Evolutionary conservation across 2,329 filamentous ascomycete species (phyloP), one percentile per base, ranked within the genome.

Genomic region (Fusarium sp.): DNA sequence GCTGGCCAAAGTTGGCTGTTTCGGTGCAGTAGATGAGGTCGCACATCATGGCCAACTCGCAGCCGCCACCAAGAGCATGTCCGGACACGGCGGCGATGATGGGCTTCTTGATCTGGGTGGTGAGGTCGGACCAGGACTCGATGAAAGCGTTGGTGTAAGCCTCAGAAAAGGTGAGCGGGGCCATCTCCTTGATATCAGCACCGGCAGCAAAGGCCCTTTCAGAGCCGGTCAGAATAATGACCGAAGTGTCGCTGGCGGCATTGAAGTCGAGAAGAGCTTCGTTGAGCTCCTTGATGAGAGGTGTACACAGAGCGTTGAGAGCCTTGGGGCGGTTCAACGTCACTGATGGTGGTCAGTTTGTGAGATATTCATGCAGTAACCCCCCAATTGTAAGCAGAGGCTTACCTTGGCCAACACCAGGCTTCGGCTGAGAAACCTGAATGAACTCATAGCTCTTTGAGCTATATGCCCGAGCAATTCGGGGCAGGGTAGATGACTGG

Each of bases 121-220:
- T 93, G 56, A 98, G 90, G 72, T 93, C 89, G 7, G 95, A 98
- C 96, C 96, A 99, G 11, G 91, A 91, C 82, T 98, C 95, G 83
- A 99, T 98, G 84, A 99, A 99, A 81, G 97, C 94, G 76, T 87
- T 91, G 57, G 91, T 93, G 86, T 98, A 98, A 42, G 96, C 96
- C 74, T 92, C 87, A 72, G 93, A 90, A 85, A 99, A 99, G 64
- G 92, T 95, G 42, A 98, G 90, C 70, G 94, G 92, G 34, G 94
- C 93, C 96, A 99, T 99, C 85, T 99, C 96, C 85, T 98, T 98
- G 87, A 99, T 99, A 84, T 99, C 96, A 70, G 96, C 96, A 61
- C 96, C 96, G 52, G 96, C 96, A 34, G 96, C 96, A 81, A 98
- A 99, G 47, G 96, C 95, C 83, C 93, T 94, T 75, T 94, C 88